phyloP scores from a whole-genome alignment of 768 basidiomycete genomes.

The Amanita fuliginea region DNA sequence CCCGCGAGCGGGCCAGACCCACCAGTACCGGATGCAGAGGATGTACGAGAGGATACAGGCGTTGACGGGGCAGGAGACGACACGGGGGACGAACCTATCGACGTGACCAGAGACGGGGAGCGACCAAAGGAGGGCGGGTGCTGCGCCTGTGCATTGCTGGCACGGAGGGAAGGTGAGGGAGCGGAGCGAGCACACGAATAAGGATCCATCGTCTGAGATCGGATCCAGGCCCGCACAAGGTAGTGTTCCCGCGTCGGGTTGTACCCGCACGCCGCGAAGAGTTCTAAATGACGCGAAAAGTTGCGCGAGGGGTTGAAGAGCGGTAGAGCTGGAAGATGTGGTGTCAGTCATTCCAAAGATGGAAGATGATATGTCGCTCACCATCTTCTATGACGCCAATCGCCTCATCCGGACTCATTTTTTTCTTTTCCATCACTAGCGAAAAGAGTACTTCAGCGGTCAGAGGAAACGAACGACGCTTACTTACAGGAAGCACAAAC shows the following conservation, averaged over 20 bases:
- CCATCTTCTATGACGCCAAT: constrained; percentile 30
- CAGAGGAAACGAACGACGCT: background rate
- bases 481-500: constrained; percentile 44
- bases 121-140: background rate
- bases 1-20: background rate
- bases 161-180: too few relatives aligned
- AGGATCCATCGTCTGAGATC: constrained; percentile 6
- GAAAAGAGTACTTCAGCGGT: background rate
- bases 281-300: constrained; percentile 35
- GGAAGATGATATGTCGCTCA: constrained; percentile 11
- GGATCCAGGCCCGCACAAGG: constrained; percentile 27
- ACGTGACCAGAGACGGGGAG: background rate
- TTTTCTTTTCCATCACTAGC: constrained; percentile 36
- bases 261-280: constrained; percentile 31
- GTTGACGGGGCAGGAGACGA: constrained; percentile 4
- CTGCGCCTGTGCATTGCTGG: background rate
- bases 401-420: constrained; percentile 27
- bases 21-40: background rate
- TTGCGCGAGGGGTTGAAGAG: constrained; percentile 38
- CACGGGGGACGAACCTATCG: background rate
- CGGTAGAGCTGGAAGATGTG: constrained; percentile 31
- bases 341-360: background rate
- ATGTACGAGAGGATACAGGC: constrained; percentile 4
- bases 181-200: background rate
- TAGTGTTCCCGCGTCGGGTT: constrained; percentile 28